Percentiles rank a stretch among this genome's conserved stretches.
phyloP scores from a whole-genome alignment of 2,329 filamentous ascomycete species.

The Aureobasidium sp. region DNA sequence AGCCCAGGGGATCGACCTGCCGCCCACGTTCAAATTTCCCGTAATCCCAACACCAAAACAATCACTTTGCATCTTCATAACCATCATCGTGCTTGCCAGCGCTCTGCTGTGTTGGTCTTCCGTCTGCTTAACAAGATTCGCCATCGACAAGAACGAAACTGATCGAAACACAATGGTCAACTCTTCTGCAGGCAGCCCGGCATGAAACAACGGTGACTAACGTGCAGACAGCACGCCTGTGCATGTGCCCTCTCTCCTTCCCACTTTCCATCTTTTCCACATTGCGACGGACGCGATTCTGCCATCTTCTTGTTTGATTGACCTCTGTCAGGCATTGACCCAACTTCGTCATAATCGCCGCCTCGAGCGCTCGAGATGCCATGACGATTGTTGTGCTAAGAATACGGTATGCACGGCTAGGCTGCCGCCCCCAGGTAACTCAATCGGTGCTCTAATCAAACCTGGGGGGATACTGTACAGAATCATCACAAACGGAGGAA shows the following conservation, averaged over 20 bases:
- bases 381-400: background rate
- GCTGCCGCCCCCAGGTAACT: background rate
- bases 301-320: background rate
- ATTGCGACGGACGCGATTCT: background rate
- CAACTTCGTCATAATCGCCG: background rate
- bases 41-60: background rate
- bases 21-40: constrained; percentile 5
- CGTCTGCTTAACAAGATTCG: too few relatives aligned
- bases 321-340: background rate
- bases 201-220: constrained; percentile 10
- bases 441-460: background rate
- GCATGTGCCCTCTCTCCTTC: background rate
- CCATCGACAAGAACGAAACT: background rate
- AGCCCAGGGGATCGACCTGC: background rate
- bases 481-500: background rate
- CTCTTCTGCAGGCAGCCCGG: background rate
- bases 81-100: background rate
- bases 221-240: constrained; percentile 3
- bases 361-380: background rate
- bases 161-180: background rate
- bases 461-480: background rate
- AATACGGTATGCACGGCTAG: constrained; percentile 1
- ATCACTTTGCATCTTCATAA: background rate
- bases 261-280: background rate
- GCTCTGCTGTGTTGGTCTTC: background rate